Evolutionary conservation across 2,329 filamentous ascomycete genomes (phyloP).

Genomic region (Epichloe aotearoae): DNA sequence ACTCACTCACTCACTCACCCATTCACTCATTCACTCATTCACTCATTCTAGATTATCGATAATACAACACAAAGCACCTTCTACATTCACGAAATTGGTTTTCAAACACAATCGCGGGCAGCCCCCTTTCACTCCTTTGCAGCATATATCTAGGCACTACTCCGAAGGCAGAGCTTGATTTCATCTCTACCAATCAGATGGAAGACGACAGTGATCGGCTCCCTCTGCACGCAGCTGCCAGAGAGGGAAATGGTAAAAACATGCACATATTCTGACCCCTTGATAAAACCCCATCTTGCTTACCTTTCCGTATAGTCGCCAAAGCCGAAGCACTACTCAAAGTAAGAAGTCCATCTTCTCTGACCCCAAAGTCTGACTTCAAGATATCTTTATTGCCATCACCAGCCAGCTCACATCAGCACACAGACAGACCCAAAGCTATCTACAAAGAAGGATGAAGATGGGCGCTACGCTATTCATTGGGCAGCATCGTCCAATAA

Average conservation of each 20-base stretch:
- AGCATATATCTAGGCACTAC: too few species aligned
- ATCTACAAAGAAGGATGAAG: slow-evolving; percentile 59
- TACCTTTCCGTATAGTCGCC: slow-evolving; percentile 2
- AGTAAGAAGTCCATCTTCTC: slow-evolving; percentile 2
- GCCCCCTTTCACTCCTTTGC: too few species aligned
- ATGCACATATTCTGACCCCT: not conserved
- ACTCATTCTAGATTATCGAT: not conserved
- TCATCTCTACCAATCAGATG: slow-evolving; percentile 8
- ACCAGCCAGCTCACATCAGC: not conserved
- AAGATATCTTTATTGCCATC: too few species aligned
- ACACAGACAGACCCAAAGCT: slow-evolving; percentile 65
- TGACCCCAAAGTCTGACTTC: not conserved
- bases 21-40: not conserved
- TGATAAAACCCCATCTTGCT: not conserved
- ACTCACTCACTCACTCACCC: not conserved
- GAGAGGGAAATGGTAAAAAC: slow-evolving; percentile 63
- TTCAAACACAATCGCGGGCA: not conserved
- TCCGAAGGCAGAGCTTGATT: not conserved
- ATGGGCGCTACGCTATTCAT: slow-evolving; percentile 82
- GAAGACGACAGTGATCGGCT: slow-evolving; percentile 45
- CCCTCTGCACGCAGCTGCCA: slow-evolving; percentile 74
- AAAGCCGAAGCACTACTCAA: slow-evolving; percentile 9
- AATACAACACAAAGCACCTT: not conserved
- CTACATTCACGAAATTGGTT: not conserved
- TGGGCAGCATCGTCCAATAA: slow-evolving; percentile 86